These are phyloP conservation scores for Rosa multiflora DNA, from an alignment of 306 rosid species.

Conservation along the genomic window DNA sequence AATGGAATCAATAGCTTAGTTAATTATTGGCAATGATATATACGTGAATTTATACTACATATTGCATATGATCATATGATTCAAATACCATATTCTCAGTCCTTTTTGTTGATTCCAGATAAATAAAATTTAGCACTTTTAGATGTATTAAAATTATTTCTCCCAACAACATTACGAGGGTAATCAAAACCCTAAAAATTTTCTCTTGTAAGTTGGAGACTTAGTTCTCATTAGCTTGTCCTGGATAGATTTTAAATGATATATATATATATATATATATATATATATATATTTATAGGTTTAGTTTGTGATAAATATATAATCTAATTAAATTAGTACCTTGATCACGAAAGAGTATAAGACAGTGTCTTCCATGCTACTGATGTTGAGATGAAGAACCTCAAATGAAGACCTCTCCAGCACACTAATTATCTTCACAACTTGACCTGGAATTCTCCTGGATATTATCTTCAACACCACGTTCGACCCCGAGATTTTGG, in stretches of 20 bases:
- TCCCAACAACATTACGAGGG: no score
- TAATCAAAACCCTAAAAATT: no score
- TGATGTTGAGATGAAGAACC: conserved; percentile 86
- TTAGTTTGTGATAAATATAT: background rate
- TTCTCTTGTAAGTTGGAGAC: no score
- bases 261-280: no score
- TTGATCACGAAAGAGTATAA: conserved; percentile 79
- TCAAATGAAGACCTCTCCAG: conserved; percentile 78
- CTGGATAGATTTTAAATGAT: background rate
- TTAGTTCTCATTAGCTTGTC: background rate
- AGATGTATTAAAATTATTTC: no score
- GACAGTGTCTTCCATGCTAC: conserved; percentile 88
- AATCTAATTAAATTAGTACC: conserved; percentile 38
- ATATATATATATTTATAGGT: background rate
- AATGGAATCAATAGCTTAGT: background rate
- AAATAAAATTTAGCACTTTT: background rate
- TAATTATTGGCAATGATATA: background rate
- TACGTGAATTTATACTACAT: background rate
- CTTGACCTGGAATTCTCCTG: conserved; percentile 58
- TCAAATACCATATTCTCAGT: background rate
- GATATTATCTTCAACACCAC: conserved; percentile 72
- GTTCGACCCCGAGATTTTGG: conserved; percentile 80
- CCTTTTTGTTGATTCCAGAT: background rate
- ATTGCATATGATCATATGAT: background rate
- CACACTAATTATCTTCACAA: conserved; percentile 56